A percentile compares a stretch with the other conserved stretches of the same genome.
Conservation (phyloP, 345 rosid genomes). For the Bruguiera sexangula region DNA sequence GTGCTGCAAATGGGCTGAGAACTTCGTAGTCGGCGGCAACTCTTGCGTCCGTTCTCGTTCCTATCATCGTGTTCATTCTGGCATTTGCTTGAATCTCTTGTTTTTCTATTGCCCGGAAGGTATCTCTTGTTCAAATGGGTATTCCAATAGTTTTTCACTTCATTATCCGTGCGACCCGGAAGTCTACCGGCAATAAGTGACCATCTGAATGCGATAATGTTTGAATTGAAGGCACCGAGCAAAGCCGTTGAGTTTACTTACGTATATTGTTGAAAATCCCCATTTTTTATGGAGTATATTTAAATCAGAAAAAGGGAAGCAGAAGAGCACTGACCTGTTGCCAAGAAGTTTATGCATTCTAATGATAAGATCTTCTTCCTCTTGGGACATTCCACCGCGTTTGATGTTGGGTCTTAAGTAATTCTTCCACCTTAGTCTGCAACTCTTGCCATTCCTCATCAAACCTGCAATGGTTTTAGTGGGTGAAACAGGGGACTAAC, state of each 20-base stretch:
- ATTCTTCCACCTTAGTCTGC: conserved; percentile 86
- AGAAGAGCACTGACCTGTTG: conserved; percentile 42
- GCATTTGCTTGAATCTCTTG: conserved; percentile 9
- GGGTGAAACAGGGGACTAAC: background rate
- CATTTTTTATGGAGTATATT: background rate
- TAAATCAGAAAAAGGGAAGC: background rate
- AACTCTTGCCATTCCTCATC: conserved; percentile 81
- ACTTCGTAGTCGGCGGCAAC: background rate
- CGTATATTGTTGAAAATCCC: background rate
- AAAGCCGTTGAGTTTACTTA: background rate
- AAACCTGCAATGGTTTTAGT: conserved; percentile 39
- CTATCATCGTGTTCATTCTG: conserved; percentile 5
- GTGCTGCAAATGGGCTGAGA: conserved; percentile 12
- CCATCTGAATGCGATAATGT: conserved; percentile 43
- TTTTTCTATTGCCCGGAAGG: conserved; percentile 33
- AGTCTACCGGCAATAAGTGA: conserved; percentile 78
- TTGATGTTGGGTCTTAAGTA: conserved; percentile 77
- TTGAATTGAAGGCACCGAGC: background rate
- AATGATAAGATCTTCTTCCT: conserved; percentile 80
- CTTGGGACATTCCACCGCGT: conserved; percentile 68
- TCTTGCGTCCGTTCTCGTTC: conserved; percentile 8
- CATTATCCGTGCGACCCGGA: conserved; percentile 89
- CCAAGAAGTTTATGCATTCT: conserved; percentile 92
- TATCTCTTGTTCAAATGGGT: conserved; percentile 74
- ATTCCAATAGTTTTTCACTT: conserved; percentile 91